Percentiles rank a stretch among this genome's conserved stretches.
Conservation (phyloP, 495 filamentous ascomycete genomes). For the Penicillium taxi region DNA sequence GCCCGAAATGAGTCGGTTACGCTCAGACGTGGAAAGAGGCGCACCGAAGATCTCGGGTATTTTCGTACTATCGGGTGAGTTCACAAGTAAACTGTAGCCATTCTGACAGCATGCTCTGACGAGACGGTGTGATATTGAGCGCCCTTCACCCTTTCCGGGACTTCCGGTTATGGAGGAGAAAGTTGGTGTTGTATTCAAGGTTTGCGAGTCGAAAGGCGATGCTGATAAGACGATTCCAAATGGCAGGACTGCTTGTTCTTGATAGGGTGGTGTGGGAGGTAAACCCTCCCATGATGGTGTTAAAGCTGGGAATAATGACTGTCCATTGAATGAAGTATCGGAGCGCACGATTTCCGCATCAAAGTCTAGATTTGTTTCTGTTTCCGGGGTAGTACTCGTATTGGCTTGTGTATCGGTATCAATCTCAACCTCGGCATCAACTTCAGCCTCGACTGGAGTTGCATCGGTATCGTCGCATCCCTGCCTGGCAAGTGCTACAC, state of each 20-base stretch:
- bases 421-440: background rate
- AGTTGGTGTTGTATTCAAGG: no score
- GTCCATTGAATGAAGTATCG: conserved; percentile 2
- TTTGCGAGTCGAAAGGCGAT: no score
- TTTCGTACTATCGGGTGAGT: conserved; percentile 9
- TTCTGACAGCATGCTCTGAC: conserved; percentile 22
- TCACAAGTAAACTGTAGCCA: conserved; percentile 20
- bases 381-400: background rate
- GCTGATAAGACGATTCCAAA: conserved; percentile 16
- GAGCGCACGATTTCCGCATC: conserved; percentile 6
- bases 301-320: background rate
- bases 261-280: conserved; percentile 17
- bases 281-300: conserved; percentile 10
- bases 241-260: conserved; percentile 17
- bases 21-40: conserved; percentile 13
- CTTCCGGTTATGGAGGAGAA: no score
- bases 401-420: conserved; percentile 1
- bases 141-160: no score
- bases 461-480: conserved; percentile 15
- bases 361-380: conserved; percentile 4
- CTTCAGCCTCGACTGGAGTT: background rate
- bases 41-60: conserved; percentile 20
- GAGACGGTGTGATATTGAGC: conserved; percentile 25
- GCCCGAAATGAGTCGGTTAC: conserved; percentile 14
- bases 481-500: conserved; percentile 35